Percentiles rank a stretch among this genome's conserved stretches.
phyloP scores from a whole-genome alignment of 495 filamentous ascomycete genomes.

The Aspergillus taichungensis region DNA sequence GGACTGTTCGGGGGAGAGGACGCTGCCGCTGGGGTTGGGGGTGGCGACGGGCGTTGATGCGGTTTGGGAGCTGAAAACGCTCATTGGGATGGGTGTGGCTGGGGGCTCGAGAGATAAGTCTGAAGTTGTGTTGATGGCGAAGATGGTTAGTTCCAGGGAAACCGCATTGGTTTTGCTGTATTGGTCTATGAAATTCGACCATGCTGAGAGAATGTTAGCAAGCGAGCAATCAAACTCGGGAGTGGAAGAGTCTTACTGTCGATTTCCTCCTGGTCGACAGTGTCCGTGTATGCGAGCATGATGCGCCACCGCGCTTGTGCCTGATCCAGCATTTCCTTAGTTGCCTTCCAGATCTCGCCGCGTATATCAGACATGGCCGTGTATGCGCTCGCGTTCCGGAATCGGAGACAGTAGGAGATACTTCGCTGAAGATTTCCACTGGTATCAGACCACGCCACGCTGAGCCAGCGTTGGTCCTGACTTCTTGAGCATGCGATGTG shows the following conservation, averaged over 20 bases:
- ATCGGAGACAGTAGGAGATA: constrained; percentile 69
- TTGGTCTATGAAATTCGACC: constrained; percentile 36
- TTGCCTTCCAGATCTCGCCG: constrained; percentile 79
- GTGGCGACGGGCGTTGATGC: constrained; percentile 36
- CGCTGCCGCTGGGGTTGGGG: constrained; percentile 34
- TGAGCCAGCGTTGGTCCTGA: constrained; percentile 77
- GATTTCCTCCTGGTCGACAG: constrained; percentile 66
- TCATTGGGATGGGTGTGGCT: constrained; percentile 20
- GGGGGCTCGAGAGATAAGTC: constrained; percentile 48
- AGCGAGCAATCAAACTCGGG: background rate
- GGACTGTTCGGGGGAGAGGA: constrained; percentile 37
- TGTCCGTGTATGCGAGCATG: constrained; percentile 63
- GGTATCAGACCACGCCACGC: constrained; percentile 87
- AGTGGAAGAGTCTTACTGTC: constrained; percentile 33
- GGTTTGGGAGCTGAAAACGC: constrained; percentile 24
- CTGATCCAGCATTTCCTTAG: constrained; percentile 62
- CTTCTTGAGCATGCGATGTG: constrained; percentile 83
- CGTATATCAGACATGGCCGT: constrained; percentile 55
- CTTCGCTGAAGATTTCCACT: constrained; percentile 66
- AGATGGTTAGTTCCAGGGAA: constrained; percentile 45
- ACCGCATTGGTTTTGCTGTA: constrained; percentile 39
- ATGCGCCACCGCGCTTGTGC: constrained; percentile 73
- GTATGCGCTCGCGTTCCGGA: constrained; percentile 46
- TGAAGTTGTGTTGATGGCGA: constrained; percentile 58
- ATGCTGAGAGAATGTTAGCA: constrained; percentile 24